Evolutionary conservation across 2,329 filamentous ascomycete species (phyloP).

Genomic region (Cladosporium oxysporum): DNA sequence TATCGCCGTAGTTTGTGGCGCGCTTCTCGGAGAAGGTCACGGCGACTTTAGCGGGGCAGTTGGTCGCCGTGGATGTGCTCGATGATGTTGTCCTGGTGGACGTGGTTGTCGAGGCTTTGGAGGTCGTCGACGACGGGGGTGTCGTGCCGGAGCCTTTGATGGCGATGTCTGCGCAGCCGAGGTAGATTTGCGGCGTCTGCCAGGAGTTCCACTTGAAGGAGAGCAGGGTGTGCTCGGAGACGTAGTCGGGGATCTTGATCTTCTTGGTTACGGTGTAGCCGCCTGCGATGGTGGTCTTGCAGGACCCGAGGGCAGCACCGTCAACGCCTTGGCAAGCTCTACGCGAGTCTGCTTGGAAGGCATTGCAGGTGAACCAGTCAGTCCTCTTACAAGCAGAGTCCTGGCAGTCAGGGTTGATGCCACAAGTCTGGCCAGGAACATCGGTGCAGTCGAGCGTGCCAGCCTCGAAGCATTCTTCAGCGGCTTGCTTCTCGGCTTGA

Average conservation of each 20-base stretch:
- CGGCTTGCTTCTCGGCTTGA: neutral
- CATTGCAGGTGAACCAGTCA: constrained; percentile 2
- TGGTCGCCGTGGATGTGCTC: neutral
- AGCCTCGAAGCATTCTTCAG: neutral
- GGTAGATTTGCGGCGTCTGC: constrained; percentile 1
- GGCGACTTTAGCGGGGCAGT: neutral
- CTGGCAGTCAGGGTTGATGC: neutral
- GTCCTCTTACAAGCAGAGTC: neutral
- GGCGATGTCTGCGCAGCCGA: constrained; percentile 2
- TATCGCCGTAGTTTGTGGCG: neutral
- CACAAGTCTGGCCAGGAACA: neutral
- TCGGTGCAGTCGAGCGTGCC: constrained; percentile 1
- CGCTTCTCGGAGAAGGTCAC: constrained; percentile 5
- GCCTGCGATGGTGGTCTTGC: constrained; percentile 5
- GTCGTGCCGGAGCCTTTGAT: neutral
- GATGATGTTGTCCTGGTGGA: neutral
- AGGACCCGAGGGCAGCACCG: neutral
- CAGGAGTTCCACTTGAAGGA: neutral
- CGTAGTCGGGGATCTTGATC: constrained; percentile 3
- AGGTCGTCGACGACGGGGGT: neutral
- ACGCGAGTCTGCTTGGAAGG: neutral
- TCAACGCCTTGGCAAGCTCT: constrained; percentile 1
- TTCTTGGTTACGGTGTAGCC: constrained; percentile 5
- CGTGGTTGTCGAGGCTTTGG: neutral
- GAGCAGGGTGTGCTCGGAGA: neutral